These are phyloP conservation scores for Penicillium sp. DNA, from an alignment of 2,329 filamentous ascomycete species.

Conservation along the genomic window DNA sequence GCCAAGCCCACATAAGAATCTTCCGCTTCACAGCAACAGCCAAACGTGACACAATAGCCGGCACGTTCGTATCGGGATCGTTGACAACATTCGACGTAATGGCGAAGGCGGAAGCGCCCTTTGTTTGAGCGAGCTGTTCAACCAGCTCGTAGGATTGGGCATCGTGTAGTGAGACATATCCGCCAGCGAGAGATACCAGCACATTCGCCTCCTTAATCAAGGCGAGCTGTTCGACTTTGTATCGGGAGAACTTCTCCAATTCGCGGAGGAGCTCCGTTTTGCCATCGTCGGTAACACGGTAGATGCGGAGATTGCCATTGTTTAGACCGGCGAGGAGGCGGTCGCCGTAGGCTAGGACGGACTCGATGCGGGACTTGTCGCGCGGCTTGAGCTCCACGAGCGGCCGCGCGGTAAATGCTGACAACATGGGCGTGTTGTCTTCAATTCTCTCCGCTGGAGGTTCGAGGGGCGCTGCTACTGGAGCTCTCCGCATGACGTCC, in stretches of 20 bases:
- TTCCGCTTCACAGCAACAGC: slow-evolving; percentile 91
- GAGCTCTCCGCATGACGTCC: slow-evolving; percentile 14
- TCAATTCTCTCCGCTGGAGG: slow-evolving; percentile 17
- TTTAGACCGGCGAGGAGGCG: slow-evolving; percentile 87
- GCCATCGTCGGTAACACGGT: slow-evolving; percentile 65
- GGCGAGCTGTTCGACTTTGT: slow-evolving; percentile 87
- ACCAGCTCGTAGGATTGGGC: slow-evolving; percentile 77
- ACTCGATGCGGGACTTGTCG: slow-evolving; percentile 97
- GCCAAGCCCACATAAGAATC: slow-evolving; percentile 89
- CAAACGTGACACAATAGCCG: slow-evolving; percentile 84
- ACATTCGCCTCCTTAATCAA: slow-evolving; percentile 93
- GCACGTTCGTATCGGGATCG: slow-evolving; percentile 79
- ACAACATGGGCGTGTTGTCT: slow-evolving; percentile 64
- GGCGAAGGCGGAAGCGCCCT: slow-evolving; percentile 84
- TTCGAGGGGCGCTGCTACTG: slow-evolving; percentile 8
- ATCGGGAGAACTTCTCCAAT: slow-evolving; percentile 87
- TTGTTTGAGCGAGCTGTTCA: slow-evolving; percentile 75
- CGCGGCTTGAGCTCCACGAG: slow-evolving; percentile 94
- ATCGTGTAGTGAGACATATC: slow-evolving; percentile 84
- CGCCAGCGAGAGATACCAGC: slow-evolving; percentile 85
- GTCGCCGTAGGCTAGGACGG: slow-evolving; percentile 88
- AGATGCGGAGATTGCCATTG: slow-evolving; percentile 82
- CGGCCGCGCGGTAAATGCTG: slow-evolving; percentile 91
- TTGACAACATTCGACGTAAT: slow-evolving; percentile 95
- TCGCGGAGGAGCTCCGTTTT: slow-evolving; percentile 83